Base-by-base conservation (phyloP, 805 yeast species). In the Wickerhamiella kazuoi region DNA sequence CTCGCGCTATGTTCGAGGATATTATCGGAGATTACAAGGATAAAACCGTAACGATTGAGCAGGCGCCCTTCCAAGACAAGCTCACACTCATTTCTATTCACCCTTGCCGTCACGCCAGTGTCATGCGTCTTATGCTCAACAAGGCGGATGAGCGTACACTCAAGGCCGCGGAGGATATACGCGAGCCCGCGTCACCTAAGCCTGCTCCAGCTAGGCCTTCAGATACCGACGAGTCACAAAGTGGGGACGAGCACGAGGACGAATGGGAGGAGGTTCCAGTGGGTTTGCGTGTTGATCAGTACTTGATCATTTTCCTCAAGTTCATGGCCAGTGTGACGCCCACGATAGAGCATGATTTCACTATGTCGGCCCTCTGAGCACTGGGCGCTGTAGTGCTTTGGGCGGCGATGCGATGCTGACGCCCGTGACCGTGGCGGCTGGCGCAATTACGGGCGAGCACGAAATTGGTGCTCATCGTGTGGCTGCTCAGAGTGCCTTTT, bases 251-350 rank as follows among this genome's bases (percentile, higher is more conserved):
- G 3, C 55, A 46, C 3, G 64, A 55, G 7, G 76, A 67, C 32
- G 77, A 69, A 18, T 72, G 79, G 77, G 79, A 75, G 51, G 72
- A 69, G 45, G 56, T 72, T 21, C 64, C 62, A 21, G 51, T 55
- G 24, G 68, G 74, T 16, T 65, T 87, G 6, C 67, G 94, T 23
- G 96, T 79, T 1, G 97, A 90, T 56, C 96, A 86, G 54, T 90
- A 90, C 55, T 61, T 90, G 47, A 68, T 90, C 29, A 77, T 87
- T 14, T 90, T 90, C 56, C 67, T 90, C 52, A 90, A 90, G 60
- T 90, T 90, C 53, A 87, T 90, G 36, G 80, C 96, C 7, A 82
- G 96, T 62, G 97, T 90, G 7, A 86, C 94, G 1, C 98, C 98
- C 0, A 94, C 96, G 15, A 86, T 90, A 41, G 94, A 87, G 61